Evolutionary conservation across 1,284 basidiomycete species (phyloP), one percentile per base, ranked within the genome.

Genomic region (Trichosporon sp.): DNA sequence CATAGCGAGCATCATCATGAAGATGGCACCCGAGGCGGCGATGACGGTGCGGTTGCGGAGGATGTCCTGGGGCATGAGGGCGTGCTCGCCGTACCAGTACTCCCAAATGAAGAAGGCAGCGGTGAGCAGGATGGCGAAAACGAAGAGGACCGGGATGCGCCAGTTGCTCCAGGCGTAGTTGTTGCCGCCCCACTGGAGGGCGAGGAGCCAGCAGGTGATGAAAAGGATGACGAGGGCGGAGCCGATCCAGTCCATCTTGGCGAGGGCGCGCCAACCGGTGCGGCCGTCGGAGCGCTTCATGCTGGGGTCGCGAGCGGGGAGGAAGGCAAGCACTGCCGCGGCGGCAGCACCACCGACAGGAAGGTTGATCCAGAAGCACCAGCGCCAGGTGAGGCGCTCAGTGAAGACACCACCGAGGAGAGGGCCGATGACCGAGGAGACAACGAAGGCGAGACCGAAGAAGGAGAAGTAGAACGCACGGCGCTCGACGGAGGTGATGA

Each of bases 311-410:
- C 89, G 32, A 85, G 86, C 77, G 10, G 80, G 80, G 67, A 86
- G 79, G 70, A 85, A 81, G 78, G 84, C 80, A 68, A 85, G 56
- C 59, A 85, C 81, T 4, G 82, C 81, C n/a, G 76, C 74, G 61
- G 82, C 81, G 7, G 84, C 80, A 67, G 76, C 66, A 72, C 76
- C 81, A 61, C 84, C 85, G 68, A 85, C 78, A 5, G 86, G 86
- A 0, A 87, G 79, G 78, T 87, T 86, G 79, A 87, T 86, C 79
- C 82, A 86, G 80, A 85, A 86, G 73, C 84, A 86, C 70, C 79
- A 84, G 61, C 86, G 76, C 86, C 86, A 87, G 0, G 81, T 80
- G 40, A 85, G 83, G 19, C 79, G 79, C 68, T 86, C 83, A 21
- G 85, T 85, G 74, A 87, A 86, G 4, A 81, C 85, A 46, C 85